These are phyloP conservation scores for Podospora tetraspora DNA, from an alignment of 495 filamentous ascomycete species.

Conservation along the genomic window DNA sequence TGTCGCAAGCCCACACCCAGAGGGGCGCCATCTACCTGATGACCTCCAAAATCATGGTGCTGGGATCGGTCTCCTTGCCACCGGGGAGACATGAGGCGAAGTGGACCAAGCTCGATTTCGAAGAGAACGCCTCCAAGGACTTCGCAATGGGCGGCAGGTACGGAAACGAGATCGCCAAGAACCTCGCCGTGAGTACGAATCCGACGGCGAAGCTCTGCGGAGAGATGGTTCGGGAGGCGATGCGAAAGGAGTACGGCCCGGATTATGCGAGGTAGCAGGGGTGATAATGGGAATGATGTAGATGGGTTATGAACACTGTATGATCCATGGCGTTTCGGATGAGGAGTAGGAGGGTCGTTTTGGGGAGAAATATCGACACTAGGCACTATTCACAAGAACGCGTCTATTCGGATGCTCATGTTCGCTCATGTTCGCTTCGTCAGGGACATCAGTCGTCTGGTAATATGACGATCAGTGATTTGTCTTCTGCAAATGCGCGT, in stretches of 20 bases:
- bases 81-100: conserved; percentile 31
- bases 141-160: conserved; percentile 72
- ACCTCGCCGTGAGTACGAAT: conserved; percentile 73
- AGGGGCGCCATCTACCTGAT: conserved; percentile 65
- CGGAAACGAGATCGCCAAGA: conserved; percentile 72
- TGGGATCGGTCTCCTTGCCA: conserved; percentile 24
- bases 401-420: background rate
- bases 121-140: conserved; percentile 66
- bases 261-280: conserved; percentile 21
- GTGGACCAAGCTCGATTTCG: conserved; percentile 53
- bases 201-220: conserved; percentile 87
- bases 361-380: background rate
- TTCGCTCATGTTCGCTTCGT: background rate
- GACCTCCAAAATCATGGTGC: conserved; percentile 47
- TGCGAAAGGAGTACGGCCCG: conserved; percentile 65
- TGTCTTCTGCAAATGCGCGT: background rate
- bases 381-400: background rate
- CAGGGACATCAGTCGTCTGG: background rate
- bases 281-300: background rate
- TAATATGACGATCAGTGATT: background rate
- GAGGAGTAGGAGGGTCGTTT: background rate
- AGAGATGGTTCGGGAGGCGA: conserved; percentile 76
- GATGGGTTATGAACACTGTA: conserved; percentile 2
- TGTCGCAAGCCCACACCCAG: conserved; percentile 71
- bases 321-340: conserved; percentile 11